Evolutionary conservation across 441 rosid species (phyloP).

Genomic region (Sinapis alba): DNA sequence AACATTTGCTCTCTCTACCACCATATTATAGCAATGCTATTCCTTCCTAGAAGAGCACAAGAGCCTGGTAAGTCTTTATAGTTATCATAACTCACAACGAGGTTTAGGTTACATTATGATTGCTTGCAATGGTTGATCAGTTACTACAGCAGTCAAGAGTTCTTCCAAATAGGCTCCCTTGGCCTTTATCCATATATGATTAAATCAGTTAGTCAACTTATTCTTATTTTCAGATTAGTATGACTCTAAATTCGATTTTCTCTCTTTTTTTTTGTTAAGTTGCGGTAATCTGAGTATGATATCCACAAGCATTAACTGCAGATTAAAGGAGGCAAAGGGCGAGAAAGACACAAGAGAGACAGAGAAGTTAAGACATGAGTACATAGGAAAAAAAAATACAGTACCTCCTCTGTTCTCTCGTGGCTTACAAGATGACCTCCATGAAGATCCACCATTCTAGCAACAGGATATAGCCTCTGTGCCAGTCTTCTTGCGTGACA

Average conservation of each 20-base stretch:
- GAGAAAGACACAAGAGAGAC: constrained; percentile 1
- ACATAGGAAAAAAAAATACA: neutral
- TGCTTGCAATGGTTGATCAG: constrained; percentile 7
- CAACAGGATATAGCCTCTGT: constrained; percentile 72
- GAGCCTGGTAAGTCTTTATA: constrained; percentile 7
- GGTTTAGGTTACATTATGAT: neutral
- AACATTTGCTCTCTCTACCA: neutral
- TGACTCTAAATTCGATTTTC: neutral
- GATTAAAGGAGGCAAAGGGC: neutral
- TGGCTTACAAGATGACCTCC: constrained; percentile 99
- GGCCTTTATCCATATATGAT: constrained; percentile 4
- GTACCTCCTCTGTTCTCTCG: constrained; percentile 93
- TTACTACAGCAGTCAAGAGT: neutral
- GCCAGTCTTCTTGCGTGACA: constrained; percentile 84
- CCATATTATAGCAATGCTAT: constrained; percentile 12
- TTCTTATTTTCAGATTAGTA: neutral
- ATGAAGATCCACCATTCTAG: constrained; percentile 94
- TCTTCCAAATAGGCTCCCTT: neutral
- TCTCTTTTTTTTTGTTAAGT: neutral
- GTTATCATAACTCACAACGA: neutral
- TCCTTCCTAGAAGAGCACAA: neutral
- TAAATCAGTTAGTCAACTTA: neutral
- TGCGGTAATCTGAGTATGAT: neutral
- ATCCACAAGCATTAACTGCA: constrained; percentile 6
- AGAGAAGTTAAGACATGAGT: constrained; percentile 14